Evolutionary conservation across 73 alveolate genomes (phyloP).

Genomic region (Blepharisma japonicum): DNA sequence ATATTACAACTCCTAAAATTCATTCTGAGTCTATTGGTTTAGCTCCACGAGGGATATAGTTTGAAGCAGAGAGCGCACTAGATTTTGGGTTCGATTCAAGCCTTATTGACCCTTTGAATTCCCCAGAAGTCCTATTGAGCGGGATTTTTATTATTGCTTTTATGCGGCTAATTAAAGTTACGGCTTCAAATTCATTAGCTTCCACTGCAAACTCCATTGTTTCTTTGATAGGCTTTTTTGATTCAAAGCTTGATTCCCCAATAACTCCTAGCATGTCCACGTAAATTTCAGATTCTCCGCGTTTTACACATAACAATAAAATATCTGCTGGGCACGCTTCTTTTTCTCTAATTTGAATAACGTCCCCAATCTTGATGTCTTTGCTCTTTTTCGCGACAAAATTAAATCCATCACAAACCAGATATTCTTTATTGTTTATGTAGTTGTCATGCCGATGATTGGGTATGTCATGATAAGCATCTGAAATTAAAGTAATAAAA

Average conservation of each 20-base stretch:
- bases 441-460: neutral
- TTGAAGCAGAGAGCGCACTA: no score
- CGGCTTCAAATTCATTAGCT: neutral
- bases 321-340: constrained; percentile 12
- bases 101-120: neutral
- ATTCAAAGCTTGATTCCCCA: constrained; percentile 10
- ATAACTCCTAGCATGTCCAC: neutral
- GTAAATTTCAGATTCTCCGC: neutral
- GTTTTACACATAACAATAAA: neutral
- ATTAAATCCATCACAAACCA: constrained; percentile 7
- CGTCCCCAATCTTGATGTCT: constrained; percentile 2
- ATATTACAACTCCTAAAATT: no score
- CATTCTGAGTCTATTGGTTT: no score
- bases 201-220: constrained; percentile 2
- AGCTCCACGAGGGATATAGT: no score
- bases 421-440: neutral
- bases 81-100: neutral
- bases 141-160: neutral
- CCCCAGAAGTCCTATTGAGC: neutral
- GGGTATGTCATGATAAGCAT: neutral
- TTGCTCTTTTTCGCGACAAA: neutral
- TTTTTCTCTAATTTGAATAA: neutral
- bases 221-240: constrained; percentile 16
- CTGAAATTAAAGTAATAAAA: neutral
- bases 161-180: neutral